A percentile compares a stretch with the other conserved stretches of the same genome.
Evolutionary conservation across 805 yeast genomes (phyloP).

Genomic region (Ascoidea rubescens): DNA sequence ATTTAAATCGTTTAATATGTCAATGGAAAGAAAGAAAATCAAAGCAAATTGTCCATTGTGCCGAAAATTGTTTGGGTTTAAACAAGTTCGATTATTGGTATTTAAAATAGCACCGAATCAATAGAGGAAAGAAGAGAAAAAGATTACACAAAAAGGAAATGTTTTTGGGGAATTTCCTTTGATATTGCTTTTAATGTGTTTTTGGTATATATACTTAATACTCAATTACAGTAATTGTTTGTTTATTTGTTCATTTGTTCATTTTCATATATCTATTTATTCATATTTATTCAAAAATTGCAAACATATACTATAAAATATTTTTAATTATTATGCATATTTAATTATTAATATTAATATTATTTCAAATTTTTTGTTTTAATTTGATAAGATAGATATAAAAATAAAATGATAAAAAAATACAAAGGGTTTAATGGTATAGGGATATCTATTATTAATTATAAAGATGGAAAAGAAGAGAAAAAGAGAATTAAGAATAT

Average conservation of each 20-base stretch:
- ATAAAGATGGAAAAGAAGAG: too few species aligned
- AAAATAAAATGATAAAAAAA: too few species aligned
- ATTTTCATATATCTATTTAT: background rate
- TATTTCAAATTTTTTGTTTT: too few species aligned
- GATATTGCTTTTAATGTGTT: background rate
- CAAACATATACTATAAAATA: too few species aligned
- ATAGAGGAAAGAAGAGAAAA: conserved; percentile 18
- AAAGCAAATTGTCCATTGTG: conserved; percentile 30
- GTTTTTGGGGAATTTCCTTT: background rate
- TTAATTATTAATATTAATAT: too few species aligned
- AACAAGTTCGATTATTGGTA: conserved; percentile 7
- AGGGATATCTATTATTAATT: too few species aligned
- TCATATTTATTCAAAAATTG: too few species aligned
- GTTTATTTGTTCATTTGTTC: background rate
- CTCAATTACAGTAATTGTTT: background rate
- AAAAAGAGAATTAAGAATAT: too few species aligned
- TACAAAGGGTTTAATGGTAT: too few species aligned
- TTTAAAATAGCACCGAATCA: conserved; percentile 14
- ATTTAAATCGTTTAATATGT: conserved; percentile 33
- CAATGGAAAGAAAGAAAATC: conserved; percentile 19
- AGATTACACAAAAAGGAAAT: background rate
- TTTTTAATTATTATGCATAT: too few species aligned
- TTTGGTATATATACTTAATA: background rate
- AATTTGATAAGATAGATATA: too few species aligned
- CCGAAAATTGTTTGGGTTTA: conserved; percentile 21